These are phyloP conservation scores for Globisporangium splendens DNA, from an alignment of 352 stramenopile genomes.

Conservation along the genomic window DNA sequence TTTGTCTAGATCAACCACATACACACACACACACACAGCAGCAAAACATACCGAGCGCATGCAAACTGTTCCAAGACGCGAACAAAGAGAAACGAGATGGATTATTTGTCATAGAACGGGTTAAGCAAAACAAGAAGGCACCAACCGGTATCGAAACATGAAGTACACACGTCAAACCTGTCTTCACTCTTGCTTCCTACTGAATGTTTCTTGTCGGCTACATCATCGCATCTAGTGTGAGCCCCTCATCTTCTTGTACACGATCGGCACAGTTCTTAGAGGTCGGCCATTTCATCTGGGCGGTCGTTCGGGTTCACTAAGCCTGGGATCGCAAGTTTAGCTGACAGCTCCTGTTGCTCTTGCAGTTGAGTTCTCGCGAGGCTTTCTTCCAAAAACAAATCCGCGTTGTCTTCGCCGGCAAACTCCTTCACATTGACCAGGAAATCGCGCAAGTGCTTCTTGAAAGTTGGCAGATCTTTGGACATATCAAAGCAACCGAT, in stretches of 20 bases:
- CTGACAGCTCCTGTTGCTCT: conserved; percentile 81
- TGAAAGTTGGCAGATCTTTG: conserved; percentile 97
- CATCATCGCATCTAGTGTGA: background rate
- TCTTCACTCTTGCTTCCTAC: conserved; percentile 1
- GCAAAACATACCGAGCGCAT: no score
- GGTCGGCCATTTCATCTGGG: conserved; percentile 86
- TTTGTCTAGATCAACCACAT: no score
- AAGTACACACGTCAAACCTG: conserved; percentile 2
- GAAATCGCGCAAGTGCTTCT: conserved; percentile 99
- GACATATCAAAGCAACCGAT: conserved; percentile 96
- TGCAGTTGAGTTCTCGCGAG: conserved; percentile 83
- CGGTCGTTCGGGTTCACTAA: conserved; percentile 90
- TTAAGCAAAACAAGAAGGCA: background rate
- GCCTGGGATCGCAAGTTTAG: conserved; percentile 86
- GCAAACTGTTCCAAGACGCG: no score
- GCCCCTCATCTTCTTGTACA: background rate
- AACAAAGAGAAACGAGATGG: background rate
- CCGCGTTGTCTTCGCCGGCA: conserved; percentile 95
- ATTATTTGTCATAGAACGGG: background rate
- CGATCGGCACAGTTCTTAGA: conserved; percentile 28
- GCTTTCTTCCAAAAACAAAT: conserved; percentile 96
- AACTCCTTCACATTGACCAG: conserved; percentile 99
- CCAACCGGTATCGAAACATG: background rate
- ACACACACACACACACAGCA: no score
- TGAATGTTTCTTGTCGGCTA: background rate